Base-by-base conservation (phyloP, 257 asterid species). In the Nicotiana sylvestris region DNA sequence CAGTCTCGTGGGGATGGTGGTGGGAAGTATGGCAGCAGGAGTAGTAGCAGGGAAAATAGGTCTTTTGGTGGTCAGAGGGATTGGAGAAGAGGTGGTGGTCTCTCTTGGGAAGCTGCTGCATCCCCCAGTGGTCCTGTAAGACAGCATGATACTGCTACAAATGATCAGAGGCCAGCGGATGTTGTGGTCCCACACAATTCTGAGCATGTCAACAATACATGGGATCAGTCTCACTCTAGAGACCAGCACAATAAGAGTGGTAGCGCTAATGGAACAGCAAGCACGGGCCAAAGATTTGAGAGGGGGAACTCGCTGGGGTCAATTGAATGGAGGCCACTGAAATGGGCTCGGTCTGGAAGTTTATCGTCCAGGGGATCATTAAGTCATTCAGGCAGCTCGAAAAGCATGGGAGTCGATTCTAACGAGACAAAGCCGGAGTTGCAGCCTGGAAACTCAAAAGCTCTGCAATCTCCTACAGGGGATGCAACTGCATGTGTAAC, bases 11-110 rank as follows among this genome's bases (percentile, higher is more conserved):
- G 91, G 2, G 94, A 89, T 68, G 78, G 94, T 76, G 97, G 94
- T 76, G 97, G 94, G 84, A 90, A 91, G 84, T 86, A 91, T 78
- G 65, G 88, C 78, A 88, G 94, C 86, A 76, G 53, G 30, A 58
- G 21, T n/a, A 90, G 84, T 84, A 86, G 77, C 86, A 90, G 92
- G 86, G 98, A 92, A 84, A 91, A 84, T 80, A 89, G 98, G 37
- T 86, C 95, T 32, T 87, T 88, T 85, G 87, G 88, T 85, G 87
- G 88, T 85, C 98, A 94, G 67, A 94, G 91, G 85, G 97, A 91
- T 27, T 94, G 91, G 93, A 91, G 85, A 88, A 89, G 58, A 53
- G 11, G 51, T 43, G 64, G 80, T 49, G 43, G 90, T 82, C 89
- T 88, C 12, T 87, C 88, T 70, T 87, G 88, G 87, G 99, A 96